Percentiles rank a stretch among this genome's conserved stretches.
These are phyloP conservation scores for Truncatella angustata DNA, from an alignment of 2,329 filamentous ascomycete species.

Conservation along the genomic window DNA sequence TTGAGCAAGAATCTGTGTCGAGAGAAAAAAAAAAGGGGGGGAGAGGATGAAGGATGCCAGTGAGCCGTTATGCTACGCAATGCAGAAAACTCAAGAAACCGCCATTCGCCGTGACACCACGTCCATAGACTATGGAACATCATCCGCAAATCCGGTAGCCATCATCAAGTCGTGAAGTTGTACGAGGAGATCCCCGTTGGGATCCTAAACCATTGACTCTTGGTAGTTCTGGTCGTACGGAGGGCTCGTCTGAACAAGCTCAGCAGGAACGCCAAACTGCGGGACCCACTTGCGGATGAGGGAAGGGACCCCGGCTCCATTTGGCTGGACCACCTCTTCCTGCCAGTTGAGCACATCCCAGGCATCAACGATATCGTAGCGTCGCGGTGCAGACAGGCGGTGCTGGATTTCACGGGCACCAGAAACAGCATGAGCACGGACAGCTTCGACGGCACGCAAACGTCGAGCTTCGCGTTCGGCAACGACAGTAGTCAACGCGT, in stretches of 20 bases:
- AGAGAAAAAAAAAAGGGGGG: background rate
- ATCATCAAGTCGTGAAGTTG: constrained; percentile 23
- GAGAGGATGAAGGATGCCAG: constrained; percentile 19
- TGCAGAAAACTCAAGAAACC: constrained; percentile 18
- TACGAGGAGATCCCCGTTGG: constrained; percentile 4
- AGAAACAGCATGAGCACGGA: constrained; percentile 34
- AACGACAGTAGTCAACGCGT: constrained; percentile 49
- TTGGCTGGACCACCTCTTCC: constrained; percentile 38
- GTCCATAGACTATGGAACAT: background rate
- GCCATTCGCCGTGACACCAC: too few species aligned
- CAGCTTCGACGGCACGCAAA: constrained; percentile 40
- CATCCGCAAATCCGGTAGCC: background rate
- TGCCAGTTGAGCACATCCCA: constrained; percentile 52
- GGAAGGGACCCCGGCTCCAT: constrained; percentile 38
- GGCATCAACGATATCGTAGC: constrained; percentile 36
- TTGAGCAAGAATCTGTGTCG: background rate
- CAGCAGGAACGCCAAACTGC: constrained; percentile 23
- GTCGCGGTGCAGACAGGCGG: constrained; percentile 33
- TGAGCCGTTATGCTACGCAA: constrained; percentile 24
- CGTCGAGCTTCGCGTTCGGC: constrained; percentile 58
- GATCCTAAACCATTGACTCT: constrained; percentile 28
- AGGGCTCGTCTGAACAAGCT: constrained; percentile 15
- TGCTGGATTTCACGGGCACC: constrained; percentile 32
- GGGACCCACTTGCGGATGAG: constrained; percentile 46
- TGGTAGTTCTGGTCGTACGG: constrained; percentile 13